These are phyloP conservation scores for Leccinum variicolor DNA, from an alignment of 768 basidiomycete genomes.

Conservation along the genomic window DNA sequence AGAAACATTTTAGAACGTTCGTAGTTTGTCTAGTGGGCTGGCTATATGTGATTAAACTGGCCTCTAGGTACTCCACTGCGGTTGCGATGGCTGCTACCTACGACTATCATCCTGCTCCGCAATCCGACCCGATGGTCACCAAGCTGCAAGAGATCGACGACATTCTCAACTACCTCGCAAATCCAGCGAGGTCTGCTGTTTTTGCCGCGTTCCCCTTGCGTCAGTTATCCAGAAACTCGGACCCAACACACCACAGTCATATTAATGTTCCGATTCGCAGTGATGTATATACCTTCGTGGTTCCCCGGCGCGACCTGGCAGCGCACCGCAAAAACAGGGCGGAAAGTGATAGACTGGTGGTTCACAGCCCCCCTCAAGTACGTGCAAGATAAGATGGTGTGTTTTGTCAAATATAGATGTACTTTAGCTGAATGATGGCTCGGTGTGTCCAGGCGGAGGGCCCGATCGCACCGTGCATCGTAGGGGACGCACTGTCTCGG, in stretches of 20 bases:
- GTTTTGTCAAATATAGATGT: neutral
- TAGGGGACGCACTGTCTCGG: constrained; percentile 3
- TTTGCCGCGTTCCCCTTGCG: constrained; percentile 7
- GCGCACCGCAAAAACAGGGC: neutral
- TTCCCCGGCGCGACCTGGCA: constrained; percentile 5
- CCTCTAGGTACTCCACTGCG: constrained; percentile 3
- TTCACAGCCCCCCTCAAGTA: neutral
- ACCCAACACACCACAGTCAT: no score
- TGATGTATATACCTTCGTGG: constrained; percentile 8
- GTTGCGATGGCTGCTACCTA: constrained; percentile 11
- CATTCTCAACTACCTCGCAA: neutral
- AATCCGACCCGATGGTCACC: constrained; percentile 9
- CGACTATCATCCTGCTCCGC: constrained; percentile 5
- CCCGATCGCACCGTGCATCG: neutral
- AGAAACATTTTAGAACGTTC: constrained; percentile 8
- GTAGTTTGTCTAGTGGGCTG: neutral
- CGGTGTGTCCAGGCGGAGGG: neutral
- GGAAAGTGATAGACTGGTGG: constrained; percentile 6
- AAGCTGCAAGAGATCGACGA: constrained; percentile 1
- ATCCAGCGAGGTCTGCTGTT: neutral
- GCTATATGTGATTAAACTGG: neutral
- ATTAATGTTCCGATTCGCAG: neutral
- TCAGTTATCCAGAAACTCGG: neutral
- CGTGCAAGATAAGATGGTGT: neutral
- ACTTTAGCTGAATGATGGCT: neutral